A percentile compares a stretch with the other conserved stretches of the same genome.
These are phyloP conservation scores for Magnusiomyces ingens DNA, from an alignment of 1,139 yeast genomes.

Conservation along the genomic window DNA sequence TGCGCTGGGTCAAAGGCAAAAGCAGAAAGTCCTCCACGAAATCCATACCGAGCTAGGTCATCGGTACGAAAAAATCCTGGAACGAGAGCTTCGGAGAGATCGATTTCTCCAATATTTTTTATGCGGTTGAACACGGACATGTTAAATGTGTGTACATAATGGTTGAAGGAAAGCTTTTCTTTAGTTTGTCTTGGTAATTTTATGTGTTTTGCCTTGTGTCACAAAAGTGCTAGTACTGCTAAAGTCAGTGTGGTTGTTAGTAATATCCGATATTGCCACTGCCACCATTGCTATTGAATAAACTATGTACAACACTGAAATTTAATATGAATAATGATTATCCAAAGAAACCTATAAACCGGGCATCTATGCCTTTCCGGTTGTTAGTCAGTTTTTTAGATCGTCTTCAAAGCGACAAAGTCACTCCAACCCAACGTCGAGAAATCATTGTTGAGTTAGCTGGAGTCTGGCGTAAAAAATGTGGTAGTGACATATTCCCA, in stretches of 20 bases:
- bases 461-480: slow-evolving; percentile 1
- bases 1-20: slow-evolving; percentile 86
- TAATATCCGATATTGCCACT: too few relatives aligned
- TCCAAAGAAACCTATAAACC: not conserved
- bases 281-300: too few relatives aligned
- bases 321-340: not conserved
- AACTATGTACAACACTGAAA: too few relatives aligned
- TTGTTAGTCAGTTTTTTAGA: slow-evolving; percentile 2
- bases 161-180: too few relatives aligned
- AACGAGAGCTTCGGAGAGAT: slow-evolving; percentile 33
- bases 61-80: slow-evolving; percentile 32
- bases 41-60: slow-evolving; percentile 46
- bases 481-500: slow-evolving; percentile 5
- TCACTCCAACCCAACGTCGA: not conserved
- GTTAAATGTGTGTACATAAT: too few relatives aligned
- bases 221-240: too few relatives aligned
- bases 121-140: slow-evolving; percentile 40
- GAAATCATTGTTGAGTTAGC: not conserved
- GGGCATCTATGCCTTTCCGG: not conserved
- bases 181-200: too few relatives aligned
- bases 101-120: slow-evolving; percentile 32
- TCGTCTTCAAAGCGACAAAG: not conserved
- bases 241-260: too few relatives aligned
- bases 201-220: too few relatives aligned
- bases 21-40: slow-evolving; percentile 52